Percentiles rank a stretch among this genome's conserved stretches.
phyloP scores from a whole-genome alignment of 2,329 filamentous ascomycete species.

The Colletotrichum musicola region DNA sequence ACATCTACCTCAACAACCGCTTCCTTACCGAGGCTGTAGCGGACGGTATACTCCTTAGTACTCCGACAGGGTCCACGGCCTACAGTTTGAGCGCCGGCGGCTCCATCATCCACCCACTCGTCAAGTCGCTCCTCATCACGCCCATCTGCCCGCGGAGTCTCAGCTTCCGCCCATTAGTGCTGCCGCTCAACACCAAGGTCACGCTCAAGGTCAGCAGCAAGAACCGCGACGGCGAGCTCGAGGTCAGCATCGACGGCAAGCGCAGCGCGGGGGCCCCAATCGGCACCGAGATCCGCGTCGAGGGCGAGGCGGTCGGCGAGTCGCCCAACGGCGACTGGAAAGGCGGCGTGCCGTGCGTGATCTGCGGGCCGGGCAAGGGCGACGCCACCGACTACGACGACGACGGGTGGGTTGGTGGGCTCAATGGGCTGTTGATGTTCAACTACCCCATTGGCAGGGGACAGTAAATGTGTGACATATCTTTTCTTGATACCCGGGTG shows the following conservation, averaged over 20 bases:
- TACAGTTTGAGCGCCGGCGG: slow-evolving; percentile 95
- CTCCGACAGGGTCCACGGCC: slow-evolving; percentile 93
- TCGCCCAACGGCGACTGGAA: slow-evolving; percentile 63
- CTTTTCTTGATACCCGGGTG: slow-evolving; percentile 31
- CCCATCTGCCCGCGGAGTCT: slow-evolving; percentile 94
- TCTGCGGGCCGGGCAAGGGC: slow-evolving; percentile 69
- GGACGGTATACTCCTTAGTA: slow-evolving; percentile 94
- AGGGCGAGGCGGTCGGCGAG: slow-evolving; percentile 81
- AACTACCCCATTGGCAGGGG: slow-evolving; percentile 88
- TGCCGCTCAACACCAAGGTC: slow-evolving; percentile 88
- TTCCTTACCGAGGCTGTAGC: slow-evolving; percentile 95
- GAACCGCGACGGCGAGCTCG: slow-evolving; percentile 81
- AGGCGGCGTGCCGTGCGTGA: slow-evolving; percentile 92
- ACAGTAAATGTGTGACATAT: slow-evolving; percentile 3
- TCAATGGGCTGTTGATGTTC: slow-evolving; percentile 95
- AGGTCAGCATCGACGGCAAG: slow-evolving; percentile 84
- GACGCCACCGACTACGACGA: slow-evolving; percentile 69
- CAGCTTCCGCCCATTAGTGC: slow-evolving; percentile 89
- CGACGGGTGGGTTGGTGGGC: slow-evolving; percentile 95
- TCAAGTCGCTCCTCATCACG: slow-evolving; percentile 88
- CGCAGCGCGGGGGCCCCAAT: slow-evolving; percentile 75
- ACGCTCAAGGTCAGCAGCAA: slow-evolving; percentile 84
- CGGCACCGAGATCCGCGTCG: slow-evolving; percentile 90
- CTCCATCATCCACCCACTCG: slow-evolving; percentile 92
- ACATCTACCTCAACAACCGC: slow-evolving; percentile 89